Conservation (phyloP, 257 asterid genomes). For the Phtheirospermum japonicum region DNA sequence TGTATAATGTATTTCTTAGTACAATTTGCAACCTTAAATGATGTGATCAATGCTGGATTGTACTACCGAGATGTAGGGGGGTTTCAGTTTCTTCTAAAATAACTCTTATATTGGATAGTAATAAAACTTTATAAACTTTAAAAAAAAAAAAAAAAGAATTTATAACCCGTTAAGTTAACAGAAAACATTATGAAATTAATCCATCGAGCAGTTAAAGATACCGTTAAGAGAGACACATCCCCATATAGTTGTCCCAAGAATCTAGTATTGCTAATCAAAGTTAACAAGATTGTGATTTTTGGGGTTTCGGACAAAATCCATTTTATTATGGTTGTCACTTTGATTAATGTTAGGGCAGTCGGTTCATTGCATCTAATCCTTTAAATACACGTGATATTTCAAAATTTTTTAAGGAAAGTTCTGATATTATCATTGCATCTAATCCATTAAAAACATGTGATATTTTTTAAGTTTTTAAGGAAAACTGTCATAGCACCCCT, state of each 20-base stretch:
- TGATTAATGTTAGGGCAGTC: constrained; percentile 33
- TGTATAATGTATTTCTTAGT: too few species aligned
- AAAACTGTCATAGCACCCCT: too few species aligned
- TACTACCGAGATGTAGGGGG: too few species aligned
- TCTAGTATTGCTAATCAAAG: constrained; percentile 31
- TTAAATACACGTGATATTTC: constrained; percentile 15
- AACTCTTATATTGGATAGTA: too few species aligned
- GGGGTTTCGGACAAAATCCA: constrained; percentile 42
- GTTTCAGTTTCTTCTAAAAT: too few species aligned
- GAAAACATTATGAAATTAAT: background rate
- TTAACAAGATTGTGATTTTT: constrained; percentile 53
- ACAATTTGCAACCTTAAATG: too few species aligned
- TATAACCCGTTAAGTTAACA: background rate
- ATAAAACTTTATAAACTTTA: too few species aligned
- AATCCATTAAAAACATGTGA: too few species aligned
- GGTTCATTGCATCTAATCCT: constrained; percentile 54
- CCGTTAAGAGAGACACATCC: constrained; percentile 29
- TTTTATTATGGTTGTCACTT: constrained; percentile 27
- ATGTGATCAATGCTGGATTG: too few species aligned
- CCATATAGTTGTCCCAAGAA: constrained; percentile 33
- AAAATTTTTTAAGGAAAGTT: too few species aligned
- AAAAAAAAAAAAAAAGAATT: background rate
- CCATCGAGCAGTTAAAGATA: constrained; percentile 29
- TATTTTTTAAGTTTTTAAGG: too few species aligned
- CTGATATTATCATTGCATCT: too few species aligned